Evolutionary conservation across 2,329 filamentous ascomycete species (phyloP), one percentile per base, ranked within the genome.

Genomic region (Diaporthe sp.): DNA sequence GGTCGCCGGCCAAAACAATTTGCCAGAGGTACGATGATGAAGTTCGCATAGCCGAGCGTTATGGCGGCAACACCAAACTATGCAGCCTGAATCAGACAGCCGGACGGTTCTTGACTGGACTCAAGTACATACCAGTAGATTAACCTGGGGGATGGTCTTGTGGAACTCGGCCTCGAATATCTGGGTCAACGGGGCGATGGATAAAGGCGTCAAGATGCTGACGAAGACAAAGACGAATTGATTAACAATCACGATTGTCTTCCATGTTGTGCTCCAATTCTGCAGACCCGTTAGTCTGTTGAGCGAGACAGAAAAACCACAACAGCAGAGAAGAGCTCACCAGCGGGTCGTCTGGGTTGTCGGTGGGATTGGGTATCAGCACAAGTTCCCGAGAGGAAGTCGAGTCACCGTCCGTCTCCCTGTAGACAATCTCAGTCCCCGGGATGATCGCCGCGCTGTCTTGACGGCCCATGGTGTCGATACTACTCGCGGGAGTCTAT

Each of bases 211-310:
- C 75, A 84, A 75, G 77, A 84, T 82, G 78, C 79, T 81, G 75
- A 82, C 79, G 77, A 84, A 83, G 51, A 83, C 81, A 76, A 84
- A 83, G 70, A 83, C 61, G 65, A 79, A 81, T 78, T 83, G 80
- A 77, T 83, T 83, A 71, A 80, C 68, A 74, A 85, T 79, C 13
- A 83, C 76, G 61, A 79, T 79, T 22, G 78, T 61, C 70, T 84
- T 84, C 82, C 81, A 83, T 53, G 55, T 77, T 71, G 71, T 57
- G 70, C 72, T 81, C 83, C 82, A 84, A 77, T 84, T 84, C 55
- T 75, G 57, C 12, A 12, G 60, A 31, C n/a, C 7, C 5, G 39
- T 62, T 3, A 62, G 60, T 10, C 7, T 31, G 1, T 25, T 28
- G 7, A 46, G 13, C 17, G 39, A 31, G 13, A 12, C n/a, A 10